Evolutionary conservation across 176 grass and related monocot genomes (phyloP).

Genomic region (Pontederia crassipes): DNA sequence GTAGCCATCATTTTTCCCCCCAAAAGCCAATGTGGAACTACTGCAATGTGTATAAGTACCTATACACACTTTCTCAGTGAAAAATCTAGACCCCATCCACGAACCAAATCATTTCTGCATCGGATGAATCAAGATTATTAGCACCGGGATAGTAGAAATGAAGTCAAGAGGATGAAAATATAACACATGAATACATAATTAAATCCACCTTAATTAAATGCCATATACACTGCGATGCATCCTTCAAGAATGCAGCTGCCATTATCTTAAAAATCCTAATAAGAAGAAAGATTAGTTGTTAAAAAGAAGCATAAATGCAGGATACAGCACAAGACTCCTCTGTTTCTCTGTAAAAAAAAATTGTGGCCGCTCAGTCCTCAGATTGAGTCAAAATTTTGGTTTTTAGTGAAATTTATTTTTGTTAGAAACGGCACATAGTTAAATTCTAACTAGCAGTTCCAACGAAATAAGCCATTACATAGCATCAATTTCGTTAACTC

Average conservation of each 20-base stretch:
- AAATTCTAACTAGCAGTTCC: neutral
- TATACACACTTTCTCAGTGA: conserved; percentile 91
- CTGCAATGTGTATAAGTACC: conserved; percentile 28
- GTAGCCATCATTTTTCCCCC: too few relatives aligned
- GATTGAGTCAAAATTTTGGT: conserved; percentile 1
- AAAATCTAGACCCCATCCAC: conserved; percentile 99
- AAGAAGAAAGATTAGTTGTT: conserved; percentile 7
- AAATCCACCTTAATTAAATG: conserved; percentile 89
- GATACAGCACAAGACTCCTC: conserved; percentile 89
- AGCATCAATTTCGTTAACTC: neutral
- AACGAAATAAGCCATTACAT: conserved; percentile 2
- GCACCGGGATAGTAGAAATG: conserved; percentile 5
- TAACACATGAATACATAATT: neutral
- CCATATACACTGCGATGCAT: conserved; percentile 98
- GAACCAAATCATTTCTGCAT: conserved; percentile 96
- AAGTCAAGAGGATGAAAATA: conserved; percentile 1
- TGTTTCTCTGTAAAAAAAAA: conserved; percentile 51
- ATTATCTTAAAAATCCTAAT: conserved; percentile 96
- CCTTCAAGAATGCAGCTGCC: conserved; percentile 90
- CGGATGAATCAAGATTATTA: neutral
- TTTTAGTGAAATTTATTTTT: conserved; percentile 6
- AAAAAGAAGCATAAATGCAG: conserved; percentile 16
- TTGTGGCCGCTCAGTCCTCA: neutral
- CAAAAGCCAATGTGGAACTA: neutral
- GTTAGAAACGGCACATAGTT: neutral